Evolutionary conservation across 768 basidiomycete genomes (phyloP).

Genomic region (Lactarius psammicola): DNA sequence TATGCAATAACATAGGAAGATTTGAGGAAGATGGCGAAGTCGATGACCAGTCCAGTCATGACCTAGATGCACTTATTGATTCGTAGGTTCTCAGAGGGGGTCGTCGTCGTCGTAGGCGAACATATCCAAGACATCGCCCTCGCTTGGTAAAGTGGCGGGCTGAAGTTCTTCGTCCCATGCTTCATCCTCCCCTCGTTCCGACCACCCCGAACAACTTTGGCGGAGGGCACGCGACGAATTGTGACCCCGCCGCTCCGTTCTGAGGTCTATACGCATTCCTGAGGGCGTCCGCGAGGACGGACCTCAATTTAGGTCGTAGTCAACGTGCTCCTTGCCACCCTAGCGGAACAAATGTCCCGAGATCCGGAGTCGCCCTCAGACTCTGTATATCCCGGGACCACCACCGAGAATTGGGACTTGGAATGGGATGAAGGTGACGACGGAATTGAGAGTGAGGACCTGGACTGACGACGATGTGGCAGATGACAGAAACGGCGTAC

Average conservation of each 20-base stretch:
- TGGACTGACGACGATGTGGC: neutral
- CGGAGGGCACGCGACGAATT: neutral
- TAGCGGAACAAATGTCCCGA: neutral
- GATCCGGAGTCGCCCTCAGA: neutral
- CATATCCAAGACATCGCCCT: constrained; percentile 24
- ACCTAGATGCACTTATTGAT: neutral
- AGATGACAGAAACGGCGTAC: constrained; percentile 15
- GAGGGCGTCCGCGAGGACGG: constrained; percentile 22
- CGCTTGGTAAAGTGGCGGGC: neutral
- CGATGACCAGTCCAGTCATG: neutral
- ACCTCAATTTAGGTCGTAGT: constrained; percentile 7
- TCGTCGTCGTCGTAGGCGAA: constrained; percentile 24
- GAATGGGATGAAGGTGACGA: constrained; percentile 5
- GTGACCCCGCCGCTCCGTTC: constrained; percentile 11
- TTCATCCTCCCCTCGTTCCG: neutral
- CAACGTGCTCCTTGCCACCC: neutral
- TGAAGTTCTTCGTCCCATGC: neutral
- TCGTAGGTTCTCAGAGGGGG: neutral
- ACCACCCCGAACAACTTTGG: neutral
- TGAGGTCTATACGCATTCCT: constrained; percentile 19
- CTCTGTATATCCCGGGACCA: neutral
- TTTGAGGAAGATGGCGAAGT: neutral
- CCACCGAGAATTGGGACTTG: neutral
- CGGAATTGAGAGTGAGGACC: neutral
- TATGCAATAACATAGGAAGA: neutral